A percentile compares a stretch with the other conserved stretches of the same genome.
Evolutionary conservation across 306 rosid genomes (phyloP).

Genomic region (Rosa chinensis): DNA sequence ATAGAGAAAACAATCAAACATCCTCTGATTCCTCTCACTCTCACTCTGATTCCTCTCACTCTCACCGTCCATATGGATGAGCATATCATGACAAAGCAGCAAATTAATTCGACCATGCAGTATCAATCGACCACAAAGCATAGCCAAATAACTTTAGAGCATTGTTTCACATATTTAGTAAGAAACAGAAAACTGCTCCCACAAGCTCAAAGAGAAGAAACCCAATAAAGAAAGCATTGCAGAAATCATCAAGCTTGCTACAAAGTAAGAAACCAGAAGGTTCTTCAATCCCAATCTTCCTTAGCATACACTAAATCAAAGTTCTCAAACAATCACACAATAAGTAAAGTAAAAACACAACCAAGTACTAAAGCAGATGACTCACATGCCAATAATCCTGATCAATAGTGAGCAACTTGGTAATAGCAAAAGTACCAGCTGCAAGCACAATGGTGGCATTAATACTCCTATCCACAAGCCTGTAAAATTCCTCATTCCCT

Average conservation of each 20-base stretch:
- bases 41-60: not conserved
- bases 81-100: not conserved
- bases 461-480: conserved; percentile 67
- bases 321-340: not conserved
- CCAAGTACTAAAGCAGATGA: conserved; percentile 14
- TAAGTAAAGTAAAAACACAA: not conserved
- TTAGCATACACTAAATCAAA: not conserved
- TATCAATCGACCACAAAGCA: not conserved
- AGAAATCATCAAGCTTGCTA: not conserved
- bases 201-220: not conserved
- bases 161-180: not conserved
- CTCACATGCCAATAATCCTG: conserved; percentile 96
- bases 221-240: not conserved
- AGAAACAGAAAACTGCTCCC: not conserved
- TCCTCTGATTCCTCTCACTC: not conserved
- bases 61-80: not conserved
- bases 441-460: conserved; percentile 79
- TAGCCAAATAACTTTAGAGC: not conserved
- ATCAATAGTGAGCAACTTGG: conserved; percentile 87
- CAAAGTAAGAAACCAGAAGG: too few relatives aligned
- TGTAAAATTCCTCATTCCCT: conserved; percentile 43
- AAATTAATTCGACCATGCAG: not conserved
- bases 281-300: not conserved
- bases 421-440: conserved; percentile 77
- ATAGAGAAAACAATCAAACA: not conserved